A percentile compares a stretch with the other conserved stretches of the same genome.
Conservation (phyloP, 441 rosid species). For the Eutrema salsugineum region DNA sequence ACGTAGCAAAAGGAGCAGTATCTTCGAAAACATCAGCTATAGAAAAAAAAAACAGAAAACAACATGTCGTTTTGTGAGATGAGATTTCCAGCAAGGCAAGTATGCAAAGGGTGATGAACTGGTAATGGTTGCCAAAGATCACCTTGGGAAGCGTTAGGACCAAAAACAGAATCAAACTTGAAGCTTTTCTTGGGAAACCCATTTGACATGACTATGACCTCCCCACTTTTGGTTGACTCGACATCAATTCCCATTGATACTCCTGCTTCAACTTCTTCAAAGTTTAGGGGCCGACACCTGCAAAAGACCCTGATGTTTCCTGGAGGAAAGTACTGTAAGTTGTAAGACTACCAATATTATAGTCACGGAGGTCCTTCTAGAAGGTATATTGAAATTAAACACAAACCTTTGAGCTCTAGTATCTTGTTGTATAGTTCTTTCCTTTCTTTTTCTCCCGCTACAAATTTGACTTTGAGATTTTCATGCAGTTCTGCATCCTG, state of each 20-base stretch:
- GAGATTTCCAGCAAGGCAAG: not conserved
- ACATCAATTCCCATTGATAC: conserved; percentile 63
- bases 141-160: conserved; percentile 90
- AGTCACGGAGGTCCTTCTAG: not conserved
- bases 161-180: conserved; percentile 87
- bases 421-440: conserved; percentile 93
- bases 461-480: conserved; percentile 64
- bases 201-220: conserved; percentile 69
- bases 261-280: conserved; percentile 61
- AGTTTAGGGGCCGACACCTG: conserved; percentile 83
- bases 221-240: conserved; percentile 82
- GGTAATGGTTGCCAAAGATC: conserved; percentile 7
- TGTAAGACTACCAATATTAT: conserved; percentile 8
- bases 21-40: conserved; percentile 85
- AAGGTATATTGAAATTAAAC: not conserved
- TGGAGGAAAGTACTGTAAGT: conserved; percentile 35
- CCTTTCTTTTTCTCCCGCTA: conserved; percentile 61
- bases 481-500: conserved; percentile 57
- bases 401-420: conserved; percentile 83
- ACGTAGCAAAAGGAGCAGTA: conserved; percentile 82
- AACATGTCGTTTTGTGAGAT: not conserved
- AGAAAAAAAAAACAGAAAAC: conserved; percentile 13
- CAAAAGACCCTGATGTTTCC: conserved; percentile 97
- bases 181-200: conserved; percentile 73
- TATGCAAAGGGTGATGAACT: not conserved